Conservation (phyloP, 2,329 filamentous ascomycete species). For the Ophiostoma pallidulum region DNA sequence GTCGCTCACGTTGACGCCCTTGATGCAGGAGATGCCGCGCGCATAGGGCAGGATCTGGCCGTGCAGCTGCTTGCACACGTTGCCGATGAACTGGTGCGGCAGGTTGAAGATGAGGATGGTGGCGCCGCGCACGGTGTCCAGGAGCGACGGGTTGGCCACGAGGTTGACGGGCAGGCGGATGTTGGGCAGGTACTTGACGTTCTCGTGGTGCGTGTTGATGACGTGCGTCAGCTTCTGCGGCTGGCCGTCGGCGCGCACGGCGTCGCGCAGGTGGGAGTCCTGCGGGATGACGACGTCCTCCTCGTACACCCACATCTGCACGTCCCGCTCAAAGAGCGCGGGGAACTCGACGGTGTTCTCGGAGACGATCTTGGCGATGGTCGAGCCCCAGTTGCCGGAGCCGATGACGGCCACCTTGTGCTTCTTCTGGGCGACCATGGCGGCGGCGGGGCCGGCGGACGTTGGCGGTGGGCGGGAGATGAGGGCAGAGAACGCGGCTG, state of each 20-base stretch:
- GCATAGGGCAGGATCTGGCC: constrained; percentile 89
- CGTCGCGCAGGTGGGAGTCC: constrained; percentile 63
- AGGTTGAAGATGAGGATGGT: constrained; percentile 94
- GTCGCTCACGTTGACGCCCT: constrained; percentile 88
- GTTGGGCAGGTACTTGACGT: constrained; percentile 93
- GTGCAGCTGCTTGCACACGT: constrained; percentile 72
- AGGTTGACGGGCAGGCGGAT: constrained; percentile 77
- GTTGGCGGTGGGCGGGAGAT: no score
- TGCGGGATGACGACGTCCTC: constrained; percentile 71
- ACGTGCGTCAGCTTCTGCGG: constrained; percentile 81
- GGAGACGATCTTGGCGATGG: constrained; percentile 92
- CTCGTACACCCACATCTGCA: constrained; percentile 99
- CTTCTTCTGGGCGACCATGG: constrained; percentile 40
- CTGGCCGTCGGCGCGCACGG: constrained; percentile 45
- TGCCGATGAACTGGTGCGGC: constrained; percentile 89
- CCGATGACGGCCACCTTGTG: constrained; percentile 93
- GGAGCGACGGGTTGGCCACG: constrained; percentile 70
- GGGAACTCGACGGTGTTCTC: constrained; percentile 77
- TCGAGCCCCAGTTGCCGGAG: constrained; percentile 97
- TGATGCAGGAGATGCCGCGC: constrained; percentile 93
- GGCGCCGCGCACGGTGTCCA: constrained; percentile 71
- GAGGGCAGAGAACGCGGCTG: not conserved
- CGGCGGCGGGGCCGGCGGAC: not conserved
- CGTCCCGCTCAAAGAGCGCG: constrained; percentile 74
- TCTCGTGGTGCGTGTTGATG: constrained; percentile 91